Base-by-base conservation (phyloP, 768 basidiomycete species). In the Hygrocybe punicea region DNA sequence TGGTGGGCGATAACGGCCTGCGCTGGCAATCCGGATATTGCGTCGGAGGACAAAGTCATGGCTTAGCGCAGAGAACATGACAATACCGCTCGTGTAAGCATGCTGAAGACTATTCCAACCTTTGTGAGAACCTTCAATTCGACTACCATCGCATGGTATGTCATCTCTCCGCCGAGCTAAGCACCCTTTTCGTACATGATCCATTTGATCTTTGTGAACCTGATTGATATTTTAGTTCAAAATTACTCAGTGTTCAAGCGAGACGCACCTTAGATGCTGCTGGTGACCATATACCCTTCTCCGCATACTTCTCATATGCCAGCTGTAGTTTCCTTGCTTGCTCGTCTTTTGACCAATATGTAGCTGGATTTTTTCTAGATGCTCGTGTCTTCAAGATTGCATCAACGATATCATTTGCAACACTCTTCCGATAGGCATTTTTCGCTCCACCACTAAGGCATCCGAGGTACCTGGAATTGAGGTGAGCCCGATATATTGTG, bases 81-180 rank as follows among this genome's bases (percentile, higher is more conserved):
- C 56, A 11, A 60, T 34, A 1, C 59, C 59, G 16, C 56, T 60
- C 1, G 59, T 51, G 11, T 29, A 14, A 3, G 55, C 40, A 9
- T 54, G 44, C 23, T 60, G 59, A 6, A 60, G 23, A 17, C 59
- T 57, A 33, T 57, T 60, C 59, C 59, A 60, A 2, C 58, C 58
- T 25, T 60, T 60, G 44, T 56, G n/a, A n/a, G n/a, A n/a, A n/a
- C n/a, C n/a, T n/a, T n/a, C n/a, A n/a, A n/a, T n/a, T n/a, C n/a
- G n/a, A 46, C 44, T 46, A 8, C 44, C 44, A 21, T 46, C 44
- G 19, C 44, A 11, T 7, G 44, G 44, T 19, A 60, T 25, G 13
- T 57, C 55, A 4, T 60, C 16, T 0, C 50, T 35, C 24, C 16
- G 51, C 1, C 59, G 56, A 4, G 35, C 13, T 4, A 60, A 24